phyloP scores from a whole-genome alignment of 371 early-diverging fungal genomes.

The Chytridiales sp. region DNA sequence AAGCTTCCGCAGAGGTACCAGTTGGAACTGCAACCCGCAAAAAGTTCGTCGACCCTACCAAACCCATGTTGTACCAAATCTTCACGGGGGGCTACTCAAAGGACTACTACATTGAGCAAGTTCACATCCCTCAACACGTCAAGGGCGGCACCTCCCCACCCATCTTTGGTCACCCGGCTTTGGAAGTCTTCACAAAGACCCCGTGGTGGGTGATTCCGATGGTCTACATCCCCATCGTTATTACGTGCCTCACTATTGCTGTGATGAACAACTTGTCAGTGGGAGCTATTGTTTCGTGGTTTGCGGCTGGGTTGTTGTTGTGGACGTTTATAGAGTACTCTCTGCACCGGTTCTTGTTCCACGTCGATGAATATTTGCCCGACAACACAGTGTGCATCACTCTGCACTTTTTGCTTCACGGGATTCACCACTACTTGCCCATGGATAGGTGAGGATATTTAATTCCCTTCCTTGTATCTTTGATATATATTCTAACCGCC shows the following conservation, averaged over 20 bases:
- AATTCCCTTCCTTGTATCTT: conserved; percentile 10
- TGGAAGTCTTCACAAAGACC: conserved; percentile 82
- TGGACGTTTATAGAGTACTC: conserved; percentile 79
- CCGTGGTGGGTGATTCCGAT: conserved; percentile 92
- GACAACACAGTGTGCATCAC: conserved; percentile 73
- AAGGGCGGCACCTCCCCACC: conserved; percentile 75
- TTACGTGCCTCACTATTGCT: conserved; percentile 18
- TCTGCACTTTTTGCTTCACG: conserved; percentile 85
- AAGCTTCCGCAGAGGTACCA: conserved; percentile 20
- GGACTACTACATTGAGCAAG: conserved; percentile 80
- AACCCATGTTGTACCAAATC: conserved; percentile 85
- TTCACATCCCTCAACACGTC: conserved; percentile 82
- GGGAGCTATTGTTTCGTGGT: conserved; percentile 37
- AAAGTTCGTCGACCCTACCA: conserved; percentile 76
- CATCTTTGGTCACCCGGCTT: conserved; percentile 67
- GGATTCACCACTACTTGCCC: conserved; percentile 93
- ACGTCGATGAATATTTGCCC: conserved; percentile 82
- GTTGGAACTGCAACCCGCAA: conserved; percentile 36
- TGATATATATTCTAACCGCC: conserved; percentile 10
- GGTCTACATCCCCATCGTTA: conserved; percentile 76
- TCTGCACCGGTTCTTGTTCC: conserved; percentile 92
- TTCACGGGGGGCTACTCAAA: conserved; percentile 66
- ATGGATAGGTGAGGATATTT: conserved; percentile 75
- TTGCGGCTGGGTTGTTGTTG: conserved; percentile 66
- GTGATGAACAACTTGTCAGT: conserved; percentile 21